Evolutionary conservation across 192 early-diverging fungal genomes (phyloP).

Genomic region (Coemansia sp.): DNA sequence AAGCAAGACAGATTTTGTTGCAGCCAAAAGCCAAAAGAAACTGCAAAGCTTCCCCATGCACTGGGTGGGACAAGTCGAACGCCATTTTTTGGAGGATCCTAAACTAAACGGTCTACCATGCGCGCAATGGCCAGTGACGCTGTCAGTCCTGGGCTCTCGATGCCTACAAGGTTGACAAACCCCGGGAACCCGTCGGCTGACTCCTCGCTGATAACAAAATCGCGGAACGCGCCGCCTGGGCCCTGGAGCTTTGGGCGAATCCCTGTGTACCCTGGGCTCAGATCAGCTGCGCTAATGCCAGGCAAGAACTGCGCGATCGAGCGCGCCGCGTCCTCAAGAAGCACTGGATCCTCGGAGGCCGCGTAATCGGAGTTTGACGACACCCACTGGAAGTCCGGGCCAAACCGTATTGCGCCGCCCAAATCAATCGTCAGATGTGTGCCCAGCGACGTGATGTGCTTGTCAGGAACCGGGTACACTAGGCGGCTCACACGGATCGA

Average conservation of each 20-base stretch:
- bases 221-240: conserved; percentile 68
- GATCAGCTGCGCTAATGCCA: conserved; percentile 53
- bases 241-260: conserved; percentile 82
- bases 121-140: conserved; percentile 74
- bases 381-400: conserved; percentile 72
- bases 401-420: conserved; percentile 73
- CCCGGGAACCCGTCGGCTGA: conserved; percentile 48
- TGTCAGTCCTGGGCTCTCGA: conserved; percentile 87
- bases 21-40: not conserved
- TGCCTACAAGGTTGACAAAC: conserved; percentile 77
- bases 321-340: conserved; percentile 42
- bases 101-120: conserved; percentile 27
- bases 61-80: no score
- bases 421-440: conserved; percentile 81
- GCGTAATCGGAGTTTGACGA: conserved; percentile 60
- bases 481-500: conserved; percentile 56
- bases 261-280: conserved; percentile 73
- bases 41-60: no score
- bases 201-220: conserved; percentile 75
- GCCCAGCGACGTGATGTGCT: conserved; percentile 68
- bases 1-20: not conserved
- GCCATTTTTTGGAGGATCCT: not conserved
- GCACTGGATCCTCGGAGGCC: conserved; percentile 43
- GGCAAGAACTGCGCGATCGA: conserved; percentile 70
- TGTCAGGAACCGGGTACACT: conserved; percentile 81